Conservation (phyloP, 2,329 filamentous ascomycete genomes). For the Epichloe festucae region DNA sequence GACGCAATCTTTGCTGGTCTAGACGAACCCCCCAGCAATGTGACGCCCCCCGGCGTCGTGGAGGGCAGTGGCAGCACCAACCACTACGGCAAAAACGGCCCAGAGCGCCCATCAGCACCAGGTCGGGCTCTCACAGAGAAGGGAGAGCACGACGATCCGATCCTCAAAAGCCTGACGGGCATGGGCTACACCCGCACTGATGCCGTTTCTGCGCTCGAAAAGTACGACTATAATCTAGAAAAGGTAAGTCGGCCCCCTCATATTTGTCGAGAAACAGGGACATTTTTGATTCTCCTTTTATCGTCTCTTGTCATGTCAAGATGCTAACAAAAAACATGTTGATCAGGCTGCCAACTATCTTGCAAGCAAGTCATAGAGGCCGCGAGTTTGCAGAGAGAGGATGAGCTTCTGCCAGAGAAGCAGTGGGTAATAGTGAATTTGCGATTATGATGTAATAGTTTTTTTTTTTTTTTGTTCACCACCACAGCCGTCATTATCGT, state of each 20-base stretch:
- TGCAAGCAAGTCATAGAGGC: slow-evolving; percentile 36
- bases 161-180: slow-evolving; percentile 73
- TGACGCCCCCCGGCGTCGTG: slow-evolving; percentile 11
- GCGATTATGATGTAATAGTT: background rate
- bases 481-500: background rate
- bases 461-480: background rate
- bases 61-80: background rate
- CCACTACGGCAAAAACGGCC: slow-evolving; percentile 8
- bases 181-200: slow-evolving; percentile 76
- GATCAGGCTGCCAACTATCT: slow-evolving; percentile 40
- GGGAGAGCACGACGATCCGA: slow-evolving; percentile 79
- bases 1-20: slow-evolving; percentile 83
- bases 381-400: background rate
- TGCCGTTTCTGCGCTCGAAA: slow-evolving; percentile 71
- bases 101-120: slow-evolving; percentile 15
- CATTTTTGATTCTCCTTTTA: background rate
- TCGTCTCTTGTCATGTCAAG: background rate
- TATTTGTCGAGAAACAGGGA: background rate
- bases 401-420: background rate
- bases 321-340: slow-evolving; percentile 8
- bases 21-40: slow-evolving; percentile 38
- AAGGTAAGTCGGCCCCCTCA: slow-evolving; percentile 49
- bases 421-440: background rate
- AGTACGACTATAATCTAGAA: slow-evolving; percentile 92
- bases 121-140: slow-evolving; percentile 60